Conservation (phyloP, 306 rosid genomes). For the Pterocarpus santalinus region DNA sequence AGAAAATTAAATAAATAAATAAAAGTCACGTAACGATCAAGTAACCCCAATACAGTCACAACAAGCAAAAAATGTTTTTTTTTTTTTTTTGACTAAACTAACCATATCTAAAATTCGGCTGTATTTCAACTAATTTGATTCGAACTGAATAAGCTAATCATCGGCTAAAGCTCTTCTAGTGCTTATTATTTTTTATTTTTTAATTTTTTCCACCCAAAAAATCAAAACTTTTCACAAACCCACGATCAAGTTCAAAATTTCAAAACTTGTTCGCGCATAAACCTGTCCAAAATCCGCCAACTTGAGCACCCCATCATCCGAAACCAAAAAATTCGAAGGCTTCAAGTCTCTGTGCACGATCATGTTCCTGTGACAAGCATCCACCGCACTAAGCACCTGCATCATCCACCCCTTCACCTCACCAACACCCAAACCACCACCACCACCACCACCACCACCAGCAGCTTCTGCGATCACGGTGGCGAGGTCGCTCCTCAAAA, state of each 20-base stretch:
- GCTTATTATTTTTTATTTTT: too few relatives aligned
- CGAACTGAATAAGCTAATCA: not conserved
- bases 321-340: constrained; percentile 76
- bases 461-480: constrained; percentile 62
- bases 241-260: constrained; percentile 25
- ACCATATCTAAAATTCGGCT: too few relatives aligned
- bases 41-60: not conserved
- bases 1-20: not conserved
- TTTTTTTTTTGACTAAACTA: not conserved
- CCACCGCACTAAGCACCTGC: constrained; percentile 76
- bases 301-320: constrained; percentile 85
- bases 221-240: not conserved
- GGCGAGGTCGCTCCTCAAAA: constrained; percentile 64
- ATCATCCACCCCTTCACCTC: constrained; percentile 87
- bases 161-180: not conserved
- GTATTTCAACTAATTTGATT: not conserved
- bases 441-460: not conserved
- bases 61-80: not conserved
- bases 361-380: constrained; percentile 76
- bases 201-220: not conserved
- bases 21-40: not conserved
- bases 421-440: constrained; percentile 50
- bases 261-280: constrained; percentile 5
- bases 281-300: constrained; percentile 98
- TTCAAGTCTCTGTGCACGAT: constrained; percentile 89